Percentiles rank a stretch among this genome's conserved stretches.
phyloP scores from a whole-genome alignment of 768 basidiomycete genomes.

The Gymnopilus dilepis region DNA sequence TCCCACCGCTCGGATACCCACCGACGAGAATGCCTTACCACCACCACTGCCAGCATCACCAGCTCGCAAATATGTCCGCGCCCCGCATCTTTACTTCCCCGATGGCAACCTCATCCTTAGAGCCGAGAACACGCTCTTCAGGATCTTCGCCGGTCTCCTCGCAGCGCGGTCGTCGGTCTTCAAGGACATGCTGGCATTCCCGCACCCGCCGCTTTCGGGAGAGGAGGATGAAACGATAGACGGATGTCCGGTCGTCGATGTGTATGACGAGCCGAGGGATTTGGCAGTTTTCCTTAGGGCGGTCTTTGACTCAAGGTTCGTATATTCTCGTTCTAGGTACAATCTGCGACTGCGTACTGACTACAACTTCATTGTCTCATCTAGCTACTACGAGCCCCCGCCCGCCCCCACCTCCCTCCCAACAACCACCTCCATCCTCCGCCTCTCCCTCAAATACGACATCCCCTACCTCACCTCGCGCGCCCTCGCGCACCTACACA shows the following conservation, averaged over 20 bases:
- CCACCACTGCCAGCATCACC: too few species aligned
- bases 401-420: slow-evolving; percentile 37
- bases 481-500: slow-evolving; percentile 39
- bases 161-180: too few species aligned
- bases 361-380: not conserved
- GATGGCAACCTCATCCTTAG: slow-evolving; percentile 49
- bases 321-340: not conserved
- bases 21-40: too few species aligned
- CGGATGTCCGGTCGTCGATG: slow-evolving; percentile 38
- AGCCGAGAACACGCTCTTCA: slow-evolving; percentile 39
- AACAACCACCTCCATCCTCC: slow-evolving; percentile 38
- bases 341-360: too few species aligned
- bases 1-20: too few species aligned
- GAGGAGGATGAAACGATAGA: slow-evolving; percentile 24
- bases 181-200: slow-evolving; percentile 34
- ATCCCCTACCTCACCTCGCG: slow-evolving; percentile 39
- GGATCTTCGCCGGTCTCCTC: slow-evolving; percentile 30
- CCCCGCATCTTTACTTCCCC: slow-evolving; percentile 37
- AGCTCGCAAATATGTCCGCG: slow-evolving; percentile 12
- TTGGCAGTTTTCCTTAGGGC: slow-evolving; percentile 40
- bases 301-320: slow-evolving; percentile 41
- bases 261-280: slow-evolving; percentile 40
- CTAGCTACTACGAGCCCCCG: slow-evolving; percentile 41
- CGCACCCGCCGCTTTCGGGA: slow-evolving; percentile 35
- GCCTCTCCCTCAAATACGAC: slow-evolving; percentile 45